Base-by-base conservation (phyloP, 305 asterid species). In the Fraxinus albicans region DNA sequence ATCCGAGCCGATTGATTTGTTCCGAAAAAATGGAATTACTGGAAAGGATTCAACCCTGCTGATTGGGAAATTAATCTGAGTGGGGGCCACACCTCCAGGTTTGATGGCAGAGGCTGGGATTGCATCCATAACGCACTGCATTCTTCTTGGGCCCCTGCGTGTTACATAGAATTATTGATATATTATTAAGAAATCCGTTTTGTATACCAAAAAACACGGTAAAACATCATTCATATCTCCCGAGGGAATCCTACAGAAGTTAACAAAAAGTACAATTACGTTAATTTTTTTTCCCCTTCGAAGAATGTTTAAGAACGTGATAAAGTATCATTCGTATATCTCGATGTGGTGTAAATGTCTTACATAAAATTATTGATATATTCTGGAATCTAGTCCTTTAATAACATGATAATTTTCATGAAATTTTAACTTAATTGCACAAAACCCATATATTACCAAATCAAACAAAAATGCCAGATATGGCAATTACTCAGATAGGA, bases 81-180 rank as follows among this genome's bases (percentile, higher is more conserved):
- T 88, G 2, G 99, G 95, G 55, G 97, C 96, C 42, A 67, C 83
- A 6, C 98, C 98, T 77, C 91, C 98, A 0, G 98, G 94, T 84
- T 86, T 90, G 65, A 96, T 87, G 83, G 98, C 80, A 78, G 98
- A 88, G 40, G 90, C 88, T 3, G 97, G 96, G 73, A 96, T 91
- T 31, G 94, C 88, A 80, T 94, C 94, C 92, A 96, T 83, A 36
- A 89, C 84, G 34, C 98, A 94, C 21, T 91, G 94, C 98, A 94
- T 94, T 86, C 94, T 90, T 85, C 99, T 85, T 34, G 99, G 99
- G 77, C 99, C 98, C 90, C 99, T 96, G 89, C 86, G 65, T 67
- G 40, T 50, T 4, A 69, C 40, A 13, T 69, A 31, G 9, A 69
- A 27, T 69, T 69, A 29, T 4, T 69, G 40, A 31, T 27, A 69